A percentile compares a stretch with the other conserved stretches of the same genome.
Evolutionary conservation across 495 filamentous ascomycete genomes (phyloP).

Genomic region (Daldinia decipiens): DNA sequence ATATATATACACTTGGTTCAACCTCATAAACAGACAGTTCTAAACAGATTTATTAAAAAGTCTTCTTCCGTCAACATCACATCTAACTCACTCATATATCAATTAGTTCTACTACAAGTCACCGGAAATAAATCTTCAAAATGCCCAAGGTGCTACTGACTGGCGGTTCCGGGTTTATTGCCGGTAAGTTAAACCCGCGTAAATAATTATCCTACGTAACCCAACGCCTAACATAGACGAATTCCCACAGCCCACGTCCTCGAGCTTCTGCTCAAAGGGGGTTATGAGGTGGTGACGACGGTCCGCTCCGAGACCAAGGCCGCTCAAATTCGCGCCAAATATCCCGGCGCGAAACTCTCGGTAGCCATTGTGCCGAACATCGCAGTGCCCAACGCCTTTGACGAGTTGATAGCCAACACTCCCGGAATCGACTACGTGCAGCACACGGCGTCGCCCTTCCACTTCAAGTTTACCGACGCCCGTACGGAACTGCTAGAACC

Average conservation of each 20-base stretch:
- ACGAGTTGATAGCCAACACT: conserved; percentile 73
- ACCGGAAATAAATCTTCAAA: conserved; percentile 24
- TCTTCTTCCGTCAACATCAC: background rate
- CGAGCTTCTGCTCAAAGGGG: conserved; percentile 73
- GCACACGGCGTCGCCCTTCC: conserved; percentile 90
- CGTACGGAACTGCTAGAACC: conserved; percentile 86
- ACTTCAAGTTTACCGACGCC: conserved; percentile 74
- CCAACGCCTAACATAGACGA: conserved; percentile 10
- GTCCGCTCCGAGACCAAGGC: conserved; percentile 85
- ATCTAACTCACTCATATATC: background rate
- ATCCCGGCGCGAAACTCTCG: conserved; percentile 72
- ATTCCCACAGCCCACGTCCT: conserved; percentile 72
- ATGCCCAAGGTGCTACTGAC: conserved; percentile 71
- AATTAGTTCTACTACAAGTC: background rate
- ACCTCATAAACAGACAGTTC: background rate
- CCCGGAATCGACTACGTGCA: conserved; percentile 86
- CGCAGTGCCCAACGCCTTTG: conserved; percentile 77
- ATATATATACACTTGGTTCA: no score
- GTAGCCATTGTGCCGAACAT: conserved; percentile 87
- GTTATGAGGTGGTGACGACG: conserved; percentile 83
- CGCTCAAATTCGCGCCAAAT: conserved; percentile 73
- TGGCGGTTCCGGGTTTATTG: conserved; percentile 64
- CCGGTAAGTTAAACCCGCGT: conserved; percentile 49
- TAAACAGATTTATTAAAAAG: background rate
- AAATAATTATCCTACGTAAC: background rate